These are phyloP conservation scores for Phytophthora tentaculata DNA, from an alignment of 352 stramenopile genomes.

Conservation along the genomic window DNA sequence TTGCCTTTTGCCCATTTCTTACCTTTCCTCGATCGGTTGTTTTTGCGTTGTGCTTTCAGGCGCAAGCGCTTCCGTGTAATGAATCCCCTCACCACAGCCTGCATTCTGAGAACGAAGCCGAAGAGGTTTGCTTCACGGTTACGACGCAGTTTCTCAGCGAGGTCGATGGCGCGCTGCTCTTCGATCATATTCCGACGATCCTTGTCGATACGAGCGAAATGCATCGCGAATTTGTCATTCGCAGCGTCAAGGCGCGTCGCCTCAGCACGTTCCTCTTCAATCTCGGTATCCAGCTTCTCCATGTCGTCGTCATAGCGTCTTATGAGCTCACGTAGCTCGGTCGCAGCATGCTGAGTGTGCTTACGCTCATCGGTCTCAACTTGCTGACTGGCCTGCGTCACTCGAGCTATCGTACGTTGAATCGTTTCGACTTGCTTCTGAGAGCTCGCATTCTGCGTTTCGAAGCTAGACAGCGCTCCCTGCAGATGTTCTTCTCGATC, in stretches of 20 bases:
- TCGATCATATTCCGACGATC: slow-evolving; percentile 59
- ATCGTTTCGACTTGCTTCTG: slow-evolving; percentile 47
- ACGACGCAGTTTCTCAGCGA: slow-evolving; percentile 32
- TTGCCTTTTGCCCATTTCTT: slow-evolving; percentile 43
- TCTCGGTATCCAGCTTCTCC: slow-evolving; percentile 45
- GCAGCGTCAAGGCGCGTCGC: slow-evolving; percentile 39
- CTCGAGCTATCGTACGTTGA: slow-evolving; percentile 33
- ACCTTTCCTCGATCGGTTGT: slow-evolving; percentile 32
- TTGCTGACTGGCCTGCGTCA: slow-evolving; percentile 50
- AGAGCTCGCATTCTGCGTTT: slow-evolving; percentile 41
- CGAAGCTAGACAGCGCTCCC: slow-evolving; percentile 42
- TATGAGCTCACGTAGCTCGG: slow-evolving; percentile 57
- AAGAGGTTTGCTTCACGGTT: slow-evolving; percentile 60
- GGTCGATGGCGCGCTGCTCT: slow-evolving; percentile 48
- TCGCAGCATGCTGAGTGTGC: slow-evolving; percentile 40
- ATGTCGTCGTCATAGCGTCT: slow-evolving; percentile 60
- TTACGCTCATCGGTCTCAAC: slow-evolving; percentile 63
- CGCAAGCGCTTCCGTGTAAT: slow-evolving; percentile 48
- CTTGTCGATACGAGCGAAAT: slow-evolving; percentile 64
- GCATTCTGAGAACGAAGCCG: slow-evolving; percentile 54
- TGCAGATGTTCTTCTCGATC: slow-evolving; percentile 57
- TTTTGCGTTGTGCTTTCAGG: slow-evolving; percentile 32
- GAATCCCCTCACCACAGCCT: slow-evolving; percentile 68
- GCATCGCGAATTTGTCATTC: slow-evolving; percentile 38
- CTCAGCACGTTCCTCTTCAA: slow-evolving; percentile 42